phyloP scores from a whole-genome alignment of 148 eudicot species.

The Rhododendron henanense region DNA sequence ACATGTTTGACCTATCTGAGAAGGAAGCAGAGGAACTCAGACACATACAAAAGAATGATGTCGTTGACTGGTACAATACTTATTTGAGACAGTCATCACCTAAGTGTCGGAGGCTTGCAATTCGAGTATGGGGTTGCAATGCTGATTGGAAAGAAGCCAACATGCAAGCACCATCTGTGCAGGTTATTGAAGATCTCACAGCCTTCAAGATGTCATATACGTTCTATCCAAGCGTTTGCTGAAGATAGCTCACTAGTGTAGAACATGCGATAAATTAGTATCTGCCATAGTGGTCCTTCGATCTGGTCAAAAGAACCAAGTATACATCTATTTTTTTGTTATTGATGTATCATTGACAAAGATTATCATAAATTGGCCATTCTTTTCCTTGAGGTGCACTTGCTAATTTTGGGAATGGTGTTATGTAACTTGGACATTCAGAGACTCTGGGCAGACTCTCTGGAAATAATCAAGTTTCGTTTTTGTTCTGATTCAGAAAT shows the following conservation, averaged over 20 bases:
- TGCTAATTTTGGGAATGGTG: background rate
- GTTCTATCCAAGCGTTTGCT: slow-evolving; percentile 68
- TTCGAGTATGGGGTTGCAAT: slow-evolving; percentile 88
- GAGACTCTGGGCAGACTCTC: background rate
- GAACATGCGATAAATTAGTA: background rate
- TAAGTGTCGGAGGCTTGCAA: slow-evolving; percentile 74
- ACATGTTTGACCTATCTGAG: slow-evolving; percentile 74
- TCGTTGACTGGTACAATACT: slow-evolving; percentile 63
- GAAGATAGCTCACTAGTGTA: slow-evolving; percentile 18
- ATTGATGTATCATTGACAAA: background rate
- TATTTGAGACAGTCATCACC: slow-evolving; percentile 57
- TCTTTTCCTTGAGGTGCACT: slow-evolving; percentile 3
- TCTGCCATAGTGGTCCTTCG: background rate
- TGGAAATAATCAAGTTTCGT: background rate
- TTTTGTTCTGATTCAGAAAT: background rate
- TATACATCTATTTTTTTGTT: background rate
- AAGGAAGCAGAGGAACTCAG: slow-evolving; percentile 68
- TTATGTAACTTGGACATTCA: background rate
- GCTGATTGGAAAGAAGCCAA: slow-evolving; percentile 48
- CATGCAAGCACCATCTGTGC: slow-evolving; percentile 22
- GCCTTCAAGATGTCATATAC: slow-evolving; percentile 53
- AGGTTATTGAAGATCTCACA: slow-evolving; percentile 45
- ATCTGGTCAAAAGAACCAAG: slow-evolving; percentile 6
- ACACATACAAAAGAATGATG: slow-evolving; percentile 47
- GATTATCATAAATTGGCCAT: background rate